phyloP scores from a whole-genome alignment of 1,284 basidiomycete genomes.

The Anthracocystis panici-leucophaei region DNA sequence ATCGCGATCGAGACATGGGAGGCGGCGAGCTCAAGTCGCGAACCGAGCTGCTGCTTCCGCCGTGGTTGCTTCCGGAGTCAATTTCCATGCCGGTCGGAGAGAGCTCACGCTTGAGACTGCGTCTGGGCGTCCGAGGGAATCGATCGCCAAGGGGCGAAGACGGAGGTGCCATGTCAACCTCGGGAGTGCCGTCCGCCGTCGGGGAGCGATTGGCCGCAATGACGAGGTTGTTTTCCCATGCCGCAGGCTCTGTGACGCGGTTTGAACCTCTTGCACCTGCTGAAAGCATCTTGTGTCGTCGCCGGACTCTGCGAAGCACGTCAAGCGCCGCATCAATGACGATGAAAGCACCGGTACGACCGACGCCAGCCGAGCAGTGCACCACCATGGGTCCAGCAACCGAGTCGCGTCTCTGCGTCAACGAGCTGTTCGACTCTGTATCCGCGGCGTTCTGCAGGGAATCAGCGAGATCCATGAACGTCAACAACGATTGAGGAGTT shows the following conservation, averaged over 20 bases:
- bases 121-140: conserved; percentile 34
- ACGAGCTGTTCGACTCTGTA: conserved; percentile 17
- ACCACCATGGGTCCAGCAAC: conserved; percentile 61
- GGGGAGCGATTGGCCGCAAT: not conserved
- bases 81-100: conserved; percentile 59
- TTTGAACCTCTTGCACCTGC: not conserved
- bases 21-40: conserved; percentile 56
- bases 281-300: conserved; percentile 19
- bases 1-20: conserved; percentile 49
- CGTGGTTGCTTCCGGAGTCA: conserved; percentile 34
- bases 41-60: conserved; percentile 8
- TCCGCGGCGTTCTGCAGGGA: conserved; percentile 52
- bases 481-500: conserved; percentile 57
- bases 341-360: conserved; percentile 65
- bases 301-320: conserved; percentile 49
- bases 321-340: conserved; percentile 62
- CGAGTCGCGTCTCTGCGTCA: not conserved
- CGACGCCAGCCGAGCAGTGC: conserved; percentile 69
- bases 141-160: conserved; percentile 28
- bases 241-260: conserved; percentile 1
- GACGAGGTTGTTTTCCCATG: conserved; percentile 38
- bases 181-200: conserved; percentile 13
- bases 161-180: conserved; percentile 46
- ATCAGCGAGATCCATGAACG: conserved; percentile 55
- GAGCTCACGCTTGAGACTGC: conserved; percentile 59